These are phyloP conservation scores for Acer negundo DNA, from an alignment of 345 rosid species.

Conservation along the genomic window DNA sequence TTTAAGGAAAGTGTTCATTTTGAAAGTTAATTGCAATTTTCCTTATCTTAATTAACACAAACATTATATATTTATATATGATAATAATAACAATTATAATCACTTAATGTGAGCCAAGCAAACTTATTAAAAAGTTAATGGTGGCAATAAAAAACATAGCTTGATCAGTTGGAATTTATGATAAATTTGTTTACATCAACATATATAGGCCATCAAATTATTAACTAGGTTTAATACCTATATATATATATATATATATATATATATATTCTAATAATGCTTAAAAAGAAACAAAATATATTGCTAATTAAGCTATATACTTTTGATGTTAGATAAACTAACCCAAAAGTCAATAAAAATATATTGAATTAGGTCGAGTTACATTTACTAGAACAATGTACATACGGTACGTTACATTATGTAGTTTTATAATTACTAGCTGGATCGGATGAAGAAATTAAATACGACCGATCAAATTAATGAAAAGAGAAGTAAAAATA, in stretches of 20 bases:
- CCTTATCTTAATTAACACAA: neutral
- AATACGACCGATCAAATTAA: too few species aligned
- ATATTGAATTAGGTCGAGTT: neutral
- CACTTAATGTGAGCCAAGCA: too few species aligned
- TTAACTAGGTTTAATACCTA: neutral
- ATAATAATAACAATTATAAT: too few species aligned
- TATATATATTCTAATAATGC: neutral
- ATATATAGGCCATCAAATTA: neutral
- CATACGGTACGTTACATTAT: too few species aligned
- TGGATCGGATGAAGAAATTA: neutral
- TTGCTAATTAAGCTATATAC: neutral
- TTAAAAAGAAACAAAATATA: neutral
- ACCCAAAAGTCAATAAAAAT: neutral
- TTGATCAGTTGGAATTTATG: too few species aligned
- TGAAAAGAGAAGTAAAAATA: too few species aligned
- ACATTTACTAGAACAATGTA: neutral
- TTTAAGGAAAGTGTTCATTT: neutral
- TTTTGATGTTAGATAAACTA: neutral
- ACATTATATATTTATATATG: too few species aligned
- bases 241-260: too few species aligned
- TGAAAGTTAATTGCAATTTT: neutral
- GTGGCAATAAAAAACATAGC: neutral
- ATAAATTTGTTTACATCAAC: neutral
- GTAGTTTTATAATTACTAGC: neutral
- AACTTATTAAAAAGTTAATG: neutral